A percentile compares a stretch with the other conserved stretches of the same genome.
phyloP scores from a whole-genome alignment of 768 basidiomycete genomes.

The Calvatia gigantea region DNA sequence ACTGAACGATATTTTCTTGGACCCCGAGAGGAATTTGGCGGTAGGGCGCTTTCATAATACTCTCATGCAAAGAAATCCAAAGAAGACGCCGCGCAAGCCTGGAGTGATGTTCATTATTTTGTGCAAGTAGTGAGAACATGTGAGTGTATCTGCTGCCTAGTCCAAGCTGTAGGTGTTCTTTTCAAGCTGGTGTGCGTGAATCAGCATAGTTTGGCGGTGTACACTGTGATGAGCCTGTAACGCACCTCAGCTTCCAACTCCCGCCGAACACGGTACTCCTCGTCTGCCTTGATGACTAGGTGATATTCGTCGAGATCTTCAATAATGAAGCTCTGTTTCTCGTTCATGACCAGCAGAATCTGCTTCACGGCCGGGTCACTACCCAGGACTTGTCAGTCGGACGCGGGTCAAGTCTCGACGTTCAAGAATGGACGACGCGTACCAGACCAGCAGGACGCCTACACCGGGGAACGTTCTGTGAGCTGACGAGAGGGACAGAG shows the following conservation, averaged over 20 bases:
- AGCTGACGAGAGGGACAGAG: neutral
- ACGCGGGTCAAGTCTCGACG: neutral
- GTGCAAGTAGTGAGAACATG: neutral
- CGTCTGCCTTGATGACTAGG: conserved; percentile 79
- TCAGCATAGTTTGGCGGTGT: conserved; percentile 4
- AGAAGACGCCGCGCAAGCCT: too few species aligned
- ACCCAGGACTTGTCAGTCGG: neutral
- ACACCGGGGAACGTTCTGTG: neutral
- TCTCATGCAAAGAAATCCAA: too few species aligned
- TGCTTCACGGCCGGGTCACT: conserved; percentile 91
- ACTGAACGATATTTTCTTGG: too few species aligned
- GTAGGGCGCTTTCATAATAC: too few species aligned
- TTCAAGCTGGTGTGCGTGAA: conserved; percentile 32
- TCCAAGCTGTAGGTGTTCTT: conserved; percentile 85
- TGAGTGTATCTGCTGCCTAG: neutral
- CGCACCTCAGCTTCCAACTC: conserved; percentile 76
- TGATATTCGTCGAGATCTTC: conserved; percentile 86
- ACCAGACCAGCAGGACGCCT: conserved; percentile 74
- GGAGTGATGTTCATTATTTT: neutral
- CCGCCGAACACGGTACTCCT: conserved; percentile 67
- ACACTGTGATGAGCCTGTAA: conserved; percentile 10
- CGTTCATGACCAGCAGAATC: conserved; percentile 79
- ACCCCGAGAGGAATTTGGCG: too few species aligned
- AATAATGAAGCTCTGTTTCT: conserved; percentile 76
- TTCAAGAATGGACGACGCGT: conserved; percentile 15